Evolutionary conservation across 2,329 filamentous ascomycete species (phyloP).

Genomic region (Coniochaeta hoffmannii): DNA sequence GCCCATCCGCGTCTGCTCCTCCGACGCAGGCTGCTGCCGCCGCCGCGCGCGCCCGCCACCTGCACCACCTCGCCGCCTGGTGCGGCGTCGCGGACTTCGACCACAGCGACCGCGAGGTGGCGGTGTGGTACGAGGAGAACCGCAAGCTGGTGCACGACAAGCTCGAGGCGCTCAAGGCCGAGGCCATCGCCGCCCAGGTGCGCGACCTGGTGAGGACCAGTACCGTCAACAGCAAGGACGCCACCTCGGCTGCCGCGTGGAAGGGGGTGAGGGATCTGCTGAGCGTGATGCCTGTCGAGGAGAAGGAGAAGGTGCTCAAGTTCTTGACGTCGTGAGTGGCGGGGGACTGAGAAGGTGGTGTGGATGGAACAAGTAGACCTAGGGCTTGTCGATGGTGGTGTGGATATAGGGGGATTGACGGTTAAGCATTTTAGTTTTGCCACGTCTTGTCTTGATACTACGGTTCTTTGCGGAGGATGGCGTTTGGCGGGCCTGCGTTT

Average conservation of each 20-base stretch:
- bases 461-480: too few species aligned
- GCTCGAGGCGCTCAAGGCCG: conserved; percentile 75
- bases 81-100: conserved; percentile 70
- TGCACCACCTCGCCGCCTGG: conserved; percentile 77
- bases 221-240: conserved; percentile 62
- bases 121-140: conserved; percentile 95
- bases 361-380: too few species aligned
- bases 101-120: conserved; percentile 72
- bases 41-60: conserved; percentile 61
- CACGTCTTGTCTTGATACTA: too few species aligned
- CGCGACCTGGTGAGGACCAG: conserved; percentile 63
- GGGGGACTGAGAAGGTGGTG: too few species aligned
- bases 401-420: too few species aligned
- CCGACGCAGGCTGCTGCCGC: too few species aligned
- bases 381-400: too few species aligned
- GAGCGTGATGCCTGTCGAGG: conserved; percentile 76
- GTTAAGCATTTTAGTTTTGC: too few species aligned
- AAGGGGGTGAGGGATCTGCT: conserved; percentile 83
- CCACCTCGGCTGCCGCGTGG: conserved; percentile 59
- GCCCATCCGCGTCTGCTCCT: too few species aligned
- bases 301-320: conserved; percentile 76
- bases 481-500: too few species aligned
- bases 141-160: conserved; percentile 74
- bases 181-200: conserved; percentile 55
- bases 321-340: conserved; percentile 28